phyloP scores from a whole-genome alignment of 345 rosid species.

The Cardamine occulta region DNA sequence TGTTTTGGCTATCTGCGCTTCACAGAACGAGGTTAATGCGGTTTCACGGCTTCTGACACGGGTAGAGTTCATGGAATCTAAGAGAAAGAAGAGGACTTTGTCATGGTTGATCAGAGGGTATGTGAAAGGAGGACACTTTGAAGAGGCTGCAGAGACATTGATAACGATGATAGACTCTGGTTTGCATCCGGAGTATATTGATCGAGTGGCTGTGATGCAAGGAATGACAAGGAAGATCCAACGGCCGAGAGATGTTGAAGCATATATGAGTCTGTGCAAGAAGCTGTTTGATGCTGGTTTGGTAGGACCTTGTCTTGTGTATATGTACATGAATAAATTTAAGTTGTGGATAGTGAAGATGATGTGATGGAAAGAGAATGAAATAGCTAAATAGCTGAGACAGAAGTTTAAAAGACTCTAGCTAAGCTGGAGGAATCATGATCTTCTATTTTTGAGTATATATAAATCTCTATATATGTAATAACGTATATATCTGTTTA shows the following conservation, averaged over 20 bases:
- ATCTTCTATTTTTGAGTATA: slow-evolving; percentile 33
- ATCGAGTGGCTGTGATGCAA: slow-evolving; percentile 88
- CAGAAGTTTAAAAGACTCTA: slow-evolving; percentile 25
- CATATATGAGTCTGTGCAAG: slow-evolving; percentile 73
- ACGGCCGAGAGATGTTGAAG: slow-evolving; percentile 56
- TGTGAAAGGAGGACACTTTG: slow-evolving; percentile 80
- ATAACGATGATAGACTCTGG: slow-evolving; percentile 76
- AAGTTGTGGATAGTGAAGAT: slow-evolving; percentile 82
- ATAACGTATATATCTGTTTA: slow-evolving; percentile 13
- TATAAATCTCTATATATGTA: slow-evolving; percentile 12
- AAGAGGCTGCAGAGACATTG: slow-evolving; percentile 74
- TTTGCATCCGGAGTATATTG: slow-evolving; percentile 75
- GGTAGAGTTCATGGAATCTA: slow-evolving; percentile 53
- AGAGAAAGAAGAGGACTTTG: slow-evolving; percentile 64
- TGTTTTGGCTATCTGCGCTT: slow-evolving; percentile 88
- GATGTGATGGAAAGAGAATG: slow-evolving; percentile 48
- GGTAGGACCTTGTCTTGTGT: slow-evolving; percentile 80
- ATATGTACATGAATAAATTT: slow-evolving; percentile 68
- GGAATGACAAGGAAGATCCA: slow-evolving; percentile 78
- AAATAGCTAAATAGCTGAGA: not conserved
- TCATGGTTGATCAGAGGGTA: slow-evolving; percentile 89
- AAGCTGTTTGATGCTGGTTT: slow-evolving; percentile 62
- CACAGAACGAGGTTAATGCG: slow-evolving; percentile 64
- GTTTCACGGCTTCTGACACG: slow-evolving; percentile 65
- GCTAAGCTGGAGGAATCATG: not conserved